Evolutionary conservation across 2,329 filamentous ascomycete species (phyloP).

Genomic region (Trichophaea hybrida): DNA sequence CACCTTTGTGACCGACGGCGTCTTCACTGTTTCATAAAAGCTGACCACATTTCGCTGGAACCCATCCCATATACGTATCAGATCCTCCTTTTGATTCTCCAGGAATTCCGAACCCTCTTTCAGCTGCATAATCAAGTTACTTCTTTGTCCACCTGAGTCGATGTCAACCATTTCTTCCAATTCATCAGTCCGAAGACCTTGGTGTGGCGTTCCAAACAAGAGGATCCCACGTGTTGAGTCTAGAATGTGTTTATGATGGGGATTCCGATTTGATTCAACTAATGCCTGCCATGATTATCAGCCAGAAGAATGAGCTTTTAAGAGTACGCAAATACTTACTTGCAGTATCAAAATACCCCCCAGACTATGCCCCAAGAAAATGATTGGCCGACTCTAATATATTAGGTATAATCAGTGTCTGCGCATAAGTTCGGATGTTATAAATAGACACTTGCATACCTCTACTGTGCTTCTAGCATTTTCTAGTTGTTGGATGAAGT

Average conservation of each 20-base stretch:
- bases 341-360: no score
- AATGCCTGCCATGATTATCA: neutral
- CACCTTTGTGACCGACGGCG: constrained; percentile 2
- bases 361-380: constrained; percentile 10
- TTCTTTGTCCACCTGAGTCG: neutral
- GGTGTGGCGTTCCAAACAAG: constrained; percentile 8
- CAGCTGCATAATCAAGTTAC: neutral
- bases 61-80: neutral
- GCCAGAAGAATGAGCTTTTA: no score
- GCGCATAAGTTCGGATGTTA: no score
- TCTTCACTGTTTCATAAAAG: no score
- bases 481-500: constrained; percentile 7
- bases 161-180: no score
- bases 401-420: no score
- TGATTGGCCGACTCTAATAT: constrained; percentile 1
- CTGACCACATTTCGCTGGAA: neutral
- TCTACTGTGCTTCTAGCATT: neutral
- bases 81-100: neutral
- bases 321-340: neutral
- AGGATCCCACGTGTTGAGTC: constrained; percentile 1
- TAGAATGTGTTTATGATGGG: neutral
- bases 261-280: neutral
- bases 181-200: neutral
- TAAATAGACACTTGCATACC: neutral
- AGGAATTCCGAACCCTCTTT: constrained; percentile 3